Evolutionary conservation across 805 yeast genomes (phyloP), one percentile per base, ranked within the genome.

Genomic region (Candida ovalis): DNA sequence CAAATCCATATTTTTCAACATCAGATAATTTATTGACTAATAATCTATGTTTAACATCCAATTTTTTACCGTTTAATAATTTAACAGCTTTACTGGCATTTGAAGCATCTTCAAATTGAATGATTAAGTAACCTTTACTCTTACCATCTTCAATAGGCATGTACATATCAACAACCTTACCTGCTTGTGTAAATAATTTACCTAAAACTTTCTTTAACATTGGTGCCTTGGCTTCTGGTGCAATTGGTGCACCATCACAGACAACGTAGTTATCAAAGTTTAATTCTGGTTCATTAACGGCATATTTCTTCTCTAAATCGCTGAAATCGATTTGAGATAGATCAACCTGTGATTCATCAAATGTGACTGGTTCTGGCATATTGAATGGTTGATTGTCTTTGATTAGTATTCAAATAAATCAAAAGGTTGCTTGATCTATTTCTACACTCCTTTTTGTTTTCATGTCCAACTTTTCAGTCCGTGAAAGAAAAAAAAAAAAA

Each of bases 181-280:
- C 98, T 41, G 81, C 90, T 54, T 80, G 78, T 42, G 81, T 72
- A 63, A 94, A 84, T 46, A 89, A 76, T 72, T 91, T 92, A 58
- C 77, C 80, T 62, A 94, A 77, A 40, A 95, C 97, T 68, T 88
- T 91, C 57, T 83, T 78, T 64, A 94, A 78, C 49, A 87, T 81
- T 47, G 89, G 87, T 44, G 83, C 87, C 71, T 94, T 94, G 45
- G 88, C 67, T 64, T 85, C 96, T 49, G 97, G 96, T 23, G 96
- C 96, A 52, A 89, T 75, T 57, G 99, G 99, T 10, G 96, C 91
- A 42, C 99, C 99, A 66, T 90, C 97, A 44, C 89, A 86, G 27
- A 92, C 87, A 49, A 92, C 81, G 63, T 81, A 90, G 61, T 80
- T 80, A 61, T 88, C 96, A 48, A 87, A 75, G 44, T 82, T 79